Percentiles rank a stretch among this genome's conserved stretches.
Evolutionary conservation across 1,284 basidiomycete genomes (phyloP).

Genomic region (Phlebopus sp.): DNA sequence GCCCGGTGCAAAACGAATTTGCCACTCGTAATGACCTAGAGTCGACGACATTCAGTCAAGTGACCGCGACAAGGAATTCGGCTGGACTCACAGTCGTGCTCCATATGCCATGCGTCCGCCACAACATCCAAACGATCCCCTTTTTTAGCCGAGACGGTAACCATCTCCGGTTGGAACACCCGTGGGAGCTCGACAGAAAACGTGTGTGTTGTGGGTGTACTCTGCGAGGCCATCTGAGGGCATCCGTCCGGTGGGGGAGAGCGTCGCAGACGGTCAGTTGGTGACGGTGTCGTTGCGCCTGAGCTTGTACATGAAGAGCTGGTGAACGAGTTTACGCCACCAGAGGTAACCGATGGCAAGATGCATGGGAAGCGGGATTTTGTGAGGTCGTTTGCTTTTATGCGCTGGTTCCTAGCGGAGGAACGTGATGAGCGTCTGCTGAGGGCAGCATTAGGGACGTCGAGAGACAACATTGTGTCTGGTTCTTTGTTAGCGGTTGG

Average conservation of each 20-base stretch:
- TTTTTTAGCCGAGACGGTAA: constrained; percentile 51
- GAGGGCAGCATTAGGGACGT: constrained; percentile 23
- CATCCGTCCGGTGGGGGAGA: constrained; percentile 36
- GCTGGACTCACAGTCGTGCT: constrained; percentile 46
- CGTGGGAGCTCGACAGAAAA: constrained; percentile 41
- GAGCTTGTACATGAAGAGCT: constrained; percentile 15
- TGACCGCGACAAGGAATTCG: constrained; percentile 1
- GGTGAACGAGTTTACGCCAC: constrained; percentile 21
- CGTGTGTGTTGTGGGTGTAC: constrained; percentile 35
- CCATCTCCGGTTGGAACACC: constrained; percentile 51
- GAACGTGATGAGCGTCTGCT: constrained; percentile 31
- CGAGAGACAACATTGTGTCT: constrained; percentile 24
- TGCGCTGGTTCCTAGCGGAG: constrained; percentile 26
- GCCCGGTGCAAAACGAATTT: constrained; percentile 43
- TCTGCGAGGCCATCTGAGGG: constrained; percentile 40
- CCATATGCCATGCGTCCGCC: constrained; percentile 58
- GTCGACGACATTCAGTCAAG: constrained; percentile 7
- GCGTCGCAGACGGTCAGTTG: constrained; percentile 38
- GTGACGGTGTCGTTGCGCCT: constrained; percentile 27
- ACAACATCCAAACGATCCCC: constrained; percentile 50
- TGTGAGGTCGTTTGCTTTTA: constrained; percentile 19
- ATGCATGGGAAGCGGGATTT: constrained; percentile 29
- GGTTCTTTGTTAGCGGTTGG: constrained; percentile 12
- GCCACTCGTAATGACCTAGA: constrained; percentile 56
- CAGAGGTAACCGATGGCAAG: constrained; percentile 27